Conservation (phyloP, 2,329 filamentous ascomycete genomes). For the Aspergillus fumigatiaffinis region DNA sequence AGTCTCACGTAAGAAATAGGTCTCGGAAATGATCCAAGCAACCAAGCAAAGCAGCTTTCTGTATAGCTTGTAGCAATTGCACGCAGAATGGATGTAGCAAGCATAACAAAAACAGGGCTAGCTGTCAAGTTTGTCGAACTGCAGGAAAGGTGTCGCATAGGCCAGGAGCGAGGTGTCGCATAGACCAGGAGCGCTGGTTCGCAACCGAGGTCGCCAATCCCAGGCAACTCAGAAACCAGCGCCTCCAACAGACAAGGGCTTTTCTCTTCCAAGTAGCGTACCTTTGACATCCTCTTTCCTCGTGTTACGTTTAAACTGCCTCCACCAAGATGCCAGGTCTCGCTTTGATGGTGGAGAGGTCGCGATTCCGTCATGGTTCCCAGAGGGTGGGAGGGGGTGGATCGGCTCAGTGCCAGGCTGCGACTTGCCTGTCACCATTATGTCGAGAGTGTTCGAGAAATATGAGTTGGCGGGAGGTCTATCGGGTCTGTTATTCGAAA, state of each 20-base stretch:
- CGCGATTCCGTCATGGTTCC: slow-evolving; percentile 42
- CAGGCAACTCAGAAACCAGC: neutral
- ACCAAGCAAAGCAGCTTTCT: neutral
- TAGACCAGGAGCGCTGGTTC: neutral
- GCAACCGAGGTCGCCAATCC: neutral
- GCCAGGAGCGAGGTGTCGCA: neutral
- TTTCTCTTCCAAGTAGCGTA: slow-evolving; percentile 29
- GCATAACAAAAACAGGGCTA: neutral
- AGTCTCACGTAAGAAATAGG: slow-evolving; percentile 4
- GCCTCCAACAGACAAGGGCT: neutral
- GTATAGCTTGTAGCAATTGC: neutral
- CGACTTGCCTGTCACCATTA: slow-evolving; percentile 38
- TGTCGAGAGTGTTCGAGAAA: slow-evolving; percentile 8
- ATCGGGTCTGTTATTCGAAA: neutral
- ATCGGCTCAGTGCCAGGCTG: slow-evolving; percentile 31
- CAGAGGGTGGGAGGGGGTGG: slow-evolving; percentile 27
- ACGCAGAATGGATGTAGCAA: neutral
- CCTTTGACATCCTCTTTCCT: slow-evolving; percentile 63
- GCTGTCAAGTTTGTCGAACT: neutral
- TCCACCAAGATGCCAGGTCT: slow-evolving; percentile 96
- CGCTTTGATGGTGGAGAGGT: slow-evolving; percentile 76
- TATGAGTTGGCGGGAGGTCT: slow-evolving; percentile 4
- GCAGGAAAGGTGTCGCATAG: neutral
- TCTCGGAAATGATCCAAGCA: neutral
- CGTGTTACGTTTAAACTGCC: slow-evolving; percentile 74